Evolutionary conservation across 2,329 filamentous ascomycete genomes (phyloP), one percentile per base, ranked within the genome.

Genomic region (Diaporthe sp.): DNA sequence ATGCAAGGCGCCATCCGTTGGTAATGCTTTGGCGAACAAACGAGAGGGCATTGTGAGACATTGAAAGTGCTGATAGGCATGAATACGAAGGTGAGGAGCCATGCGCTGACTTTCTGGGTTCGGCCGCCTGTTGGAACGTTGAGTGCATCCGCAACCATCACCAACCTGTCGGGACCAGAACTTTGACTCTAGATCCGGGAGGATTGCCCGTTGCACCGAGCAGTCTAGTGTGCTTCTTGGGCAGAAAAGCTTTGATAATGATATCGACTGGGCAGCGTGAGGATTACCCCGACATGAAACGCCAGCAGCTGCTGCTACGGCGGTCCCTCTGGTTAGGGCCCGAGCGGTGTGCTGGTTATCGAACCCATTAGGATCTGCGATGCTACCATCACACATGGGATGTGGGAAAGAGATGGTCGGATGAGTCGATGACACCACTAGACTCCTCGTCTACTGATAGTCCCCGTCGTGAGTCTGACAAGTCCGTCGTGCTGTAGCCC

Each of bases 31-130:
- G 61, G 34, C 61, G 51, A 58, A 53, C 28, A 28, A 44, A 25
- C 4, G 28, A 37, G n/a, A 34, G n/a, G 15, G 19, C 13, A 17
- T 19, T 49, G 34, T 31, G 71, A 76, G 71, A 74, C 71, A 65
- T 37, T 70, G 46, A n/a, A n/a, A 49, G n/a, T 49, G 28, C 28
- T 68, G 74, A 71, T 28, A 67, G 49, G 65, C 34, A 58, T 71
- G 39, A n/a, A 71, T 71, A 37, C 65, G 65, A 58, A 53, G 19
- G 39, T 22, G n/a, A 25, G 25, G 49, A 5, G 10, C 19, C 34
- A 42, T n/a, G 9, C 25, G 17, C 17, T 46, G n/a, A 13, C 3
- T 2, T 8, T 9, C 34, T 31, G 37, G 49, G 34, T 58, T n/a
- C 22, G 44, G 44, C 34, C 58, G 46, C n/a, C 17, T 22, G 67